A percentile compares a stretch with the other conserved stretches of the same genome.
Conservation (phyloP, 192 early-diverging fungal genomes). For the Chytriomyces sp. region DNA sequence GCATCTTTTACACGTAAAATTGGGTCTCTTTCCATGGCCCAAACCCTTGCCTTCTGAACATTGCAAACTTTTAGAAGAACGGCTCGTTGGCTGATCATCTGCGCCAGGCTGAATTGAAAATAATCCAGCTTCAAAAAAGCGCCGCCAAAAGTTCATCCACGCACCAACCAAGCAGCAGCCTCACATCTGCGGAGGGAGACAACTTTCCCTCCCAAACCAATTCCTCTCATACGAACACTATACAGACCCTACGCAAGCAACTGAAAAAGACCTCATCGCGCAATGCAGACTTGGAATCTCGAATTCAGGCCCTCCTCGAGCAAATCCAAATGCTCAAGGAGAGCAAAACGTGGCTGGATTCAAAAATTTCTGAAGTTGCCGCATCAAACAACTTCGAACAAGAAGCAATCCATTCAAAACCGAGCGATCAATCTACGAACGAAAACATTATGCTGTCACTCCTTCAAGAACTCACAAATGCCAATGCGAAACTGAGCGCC, state of each 20-base stretch:
- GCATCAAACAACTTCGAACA: background rate
- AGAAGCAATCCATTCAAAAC: background rate
- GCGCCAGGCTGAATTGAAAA: background rate
- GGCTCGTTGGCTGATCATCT: background rate
- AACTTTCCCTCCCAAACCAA: background rate
- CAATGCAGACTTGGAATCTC: constrained; percentile 4
- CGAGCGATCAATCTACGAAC: too few species aligned
- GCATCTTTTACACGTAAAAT: constrained; percentile 4
- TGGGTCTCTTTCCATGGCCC: background rate
- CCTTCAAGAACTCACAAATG: constrained; percentile 20
- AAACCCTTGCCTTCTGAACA: background rate
- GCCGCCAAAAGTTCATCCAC: background rate
- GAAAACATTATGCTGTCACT: constrained; percentile 14
- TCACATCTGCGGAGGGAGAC: background rate
- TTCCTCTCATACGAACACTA: background rate
- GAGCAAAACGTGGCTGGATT: background rate
- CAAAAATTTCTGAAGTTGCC: background rate
- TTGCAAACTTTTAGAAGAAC: background rate
- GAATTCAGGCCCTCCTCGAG: background rate
- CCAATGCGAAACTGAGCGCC: constrained; percentile 19
- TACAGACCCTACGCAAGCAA: constrained; percentile 12
- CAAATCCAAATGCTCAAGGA: background rate
- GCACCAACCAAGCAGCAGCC: background rate
- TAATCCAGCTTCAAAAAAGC: constrained; percentile 7
- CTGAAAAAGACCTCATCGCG: background rate